phyloP scores from a whole-genome alignment of 768 basidiomycete genomes.

The Rhodotorula toruloides region DNA sequence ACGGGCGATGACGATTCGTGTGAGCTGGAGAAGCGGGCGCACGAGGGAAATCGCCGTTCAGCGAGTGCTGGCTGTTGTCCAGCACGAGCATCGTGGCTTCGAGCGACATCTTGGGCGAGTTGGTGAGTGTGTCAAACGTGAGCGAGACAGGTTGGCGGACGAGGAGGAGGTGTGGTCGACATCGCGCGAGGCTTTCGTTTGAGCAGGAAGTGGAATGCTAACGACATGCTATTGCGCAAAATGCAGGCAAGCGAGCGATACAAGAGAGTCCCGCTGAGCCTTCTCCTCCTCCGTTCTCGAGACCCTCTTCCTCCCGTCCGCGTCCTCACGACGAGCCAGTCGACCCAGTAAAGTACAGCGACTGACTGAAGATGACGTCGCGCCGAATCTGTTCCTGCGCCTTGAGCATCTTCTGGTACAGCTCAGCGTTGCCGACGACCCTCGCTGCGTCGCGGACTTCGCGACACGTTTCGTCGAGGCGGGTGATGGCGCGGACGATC shows the following conservation, averaged over 20 bases:
- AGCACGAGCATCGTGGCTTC: constrained; percentile 98
- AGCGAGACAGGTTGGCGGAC: no score
- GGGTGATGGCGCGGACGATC: constrained; percentile 90
- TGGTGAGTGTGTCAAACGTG: background rate
- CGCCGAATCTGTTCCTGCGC: constrained; percentile 88
- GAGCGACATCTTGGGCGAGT: constrained; percentile 63
- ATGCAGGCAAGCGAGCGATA: no score
- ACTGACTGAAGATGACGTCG: constrained; percentile 56
- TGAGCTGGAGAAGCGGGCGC: constrained; percentile 45
- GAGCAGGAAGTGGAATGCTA: no score
- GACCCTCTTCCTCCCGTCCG: background rate
- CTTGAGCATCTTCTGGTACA: constrained; percentile 98
- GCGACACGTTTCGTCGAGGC: constrained; percentile 91
- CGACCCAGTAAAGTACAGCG: constrained; percentile 18
- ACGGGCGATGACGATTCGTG: background rate
- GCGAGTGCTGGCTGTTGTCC: constrained; percentile 97
- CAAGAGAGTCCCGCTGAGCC: no score
- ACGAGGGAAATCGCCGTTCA: constrained; percentile 85
- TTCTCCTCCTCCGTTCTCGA: no score
- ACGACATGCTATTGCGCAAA: no score
- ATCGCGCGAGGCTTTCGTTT: no score
- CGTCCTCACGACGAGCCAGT: background rate
- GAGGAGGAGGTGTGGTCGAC: no score
- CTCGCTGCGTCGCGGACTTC: constrained; percentile 96
- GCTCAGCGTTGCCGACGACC: constrained; percentile 88